Evolutionary conservation across 2,329 filamentous ascomycete species (phyloP).

Genomic region (Tolypocladium ovalisporum): DNA sequence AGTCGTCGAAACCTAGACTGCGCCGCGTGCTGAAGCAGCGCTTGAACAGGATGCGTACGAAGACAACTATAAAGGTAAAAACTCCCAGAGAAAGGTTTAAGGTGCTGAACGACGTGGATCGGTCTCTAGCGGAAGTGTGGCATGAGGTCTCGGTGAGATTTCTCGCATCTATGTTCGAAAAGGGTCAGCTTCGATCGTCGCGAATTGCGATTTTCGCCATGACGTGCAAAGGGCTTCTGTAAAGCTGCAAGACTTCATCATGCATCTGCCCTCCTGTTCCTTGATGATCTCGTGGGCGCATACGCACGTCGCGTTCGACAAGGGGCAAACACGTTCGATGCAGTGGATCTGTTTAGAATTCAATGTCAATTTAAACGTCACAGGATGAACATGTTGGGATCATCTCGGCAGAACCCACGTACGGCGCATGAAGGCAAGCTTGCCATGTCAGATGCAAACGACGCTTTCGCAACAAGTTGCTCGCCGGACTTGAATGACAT

Average conservation of each 20-base stretch:
- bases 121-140: not conserved
- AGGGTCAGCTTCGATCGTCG: not conserved
- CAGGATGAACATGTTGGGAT: not conserved
- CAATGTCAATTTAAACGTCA: not conserved
- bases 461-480: not conserved
- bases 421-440: not conserved
- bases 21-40: conserved; percentile 15
- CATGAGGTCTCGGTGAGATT: not conserved
- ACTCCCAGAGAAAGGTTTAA: conserved; percentile 7
- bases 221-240: not conserved
- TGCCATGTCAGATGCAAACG: not conserved
- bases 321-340: not conserved
- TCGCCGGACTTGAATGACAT: not conserved
- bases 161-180: not conserved
- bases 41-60: conserved; percentile 9
- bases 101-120: not conserved
- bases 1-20: conserved; percentile 21
- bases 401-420: not conserved
- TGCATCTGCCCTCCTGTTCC: not conserved
- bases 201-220: not conserved
- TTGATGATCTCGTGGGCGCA: not conserved
- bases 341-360: not conserved
- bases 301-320: not conserved
- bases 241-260: not conserved
- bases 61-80: conserved; percentile 8